Base-by-base conservation (phyloP, 2,329 filamentous ascomycete genomes). In the Penicillium hesseltinei region DNA sequence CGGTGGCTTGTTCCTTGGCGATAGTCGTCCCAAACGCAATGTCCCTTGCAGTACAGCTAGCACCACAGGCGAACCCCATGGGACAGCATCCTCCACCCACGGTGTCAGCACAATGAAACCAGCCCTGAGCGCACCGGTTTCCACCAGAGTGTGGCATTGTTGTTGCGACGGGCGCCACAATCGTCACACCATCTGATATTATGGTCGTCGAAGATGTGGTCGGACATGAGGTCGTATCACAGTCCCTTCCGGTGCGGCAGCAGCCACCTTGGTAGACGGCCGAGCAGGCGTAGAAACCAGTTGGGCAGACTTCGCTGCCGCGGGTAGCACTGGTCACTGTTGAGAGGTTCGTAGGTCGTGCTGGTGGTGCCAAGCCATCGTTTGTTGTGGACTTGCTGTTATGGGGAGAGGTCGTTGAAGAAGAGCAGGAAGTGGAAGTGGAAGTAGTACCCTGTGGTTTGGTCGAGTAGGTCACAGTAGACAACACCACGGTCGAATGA, bases 251-350 rank as follows among this genome's bases (percentile, higher is more conserved):
- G 0, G 91, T 92, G 56, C 89, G 89, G 76, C 93, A 97, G 78
- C 93, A 97, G 21, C 91, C 91, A 15, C 90, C 91, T 2, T 83
- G 79, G 58, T 92, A 91, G 58, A 87, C 86, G 2, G 93, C 93
- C 2, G 88, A 84, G 74, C 93, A 97, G 50, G 91, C 88, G 74
- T 97, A 97, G 79, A 92, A 97, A 2, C 92, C 92, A 0, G 88
- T 92, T 0, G 93, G 93, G 66, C 93, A 97, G 66, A 82, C 69
- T 9, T 72, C 74, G 17, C 68, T 64, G 5, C 64, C 69, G 47
- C 66, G 61, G 42, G 68, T 64, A 19, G 59, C 58, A 51, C 78
- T 70, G 13, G 73, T 71, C 7, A 70, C 64, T 1, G 73, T 75
- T 13, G 72, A 66, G 19, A 56, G 69, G 47, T 66, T 72, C 0